Base-by-base conservation (phyloP, 352 stramenopile species). In the Globisporangium emineosum region DNA sequence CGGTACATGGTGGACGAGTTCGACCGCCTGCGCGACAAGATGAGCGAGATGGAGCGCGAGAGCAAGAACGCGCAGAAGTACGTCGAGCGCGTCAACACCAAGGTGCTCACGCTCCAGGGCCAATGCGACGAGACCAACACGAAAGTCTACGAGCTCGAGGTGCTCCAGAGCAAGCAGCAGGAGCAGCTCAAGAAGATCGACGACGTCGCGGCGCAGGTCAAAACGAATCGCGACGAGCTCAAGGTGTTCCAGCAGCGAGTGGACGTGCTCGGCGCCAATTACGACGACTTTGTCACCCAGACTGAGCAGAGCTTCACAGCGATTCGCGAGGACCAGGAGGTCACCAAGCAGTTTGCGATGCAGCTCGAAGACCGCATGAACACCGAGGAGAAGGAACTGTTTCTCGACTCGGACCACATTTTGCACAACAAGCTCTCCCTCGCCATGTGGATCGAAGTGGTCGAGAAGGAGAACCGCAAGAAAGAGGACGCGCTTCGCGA, bases 321-420 rank as follows among this genome's bases (percentile, higher is more conserved):
- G 15, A 72, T 94, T 19, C 80, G 75, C 6, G 71, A 89, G 30
- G 79, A 91, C 9, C 79, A 93, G 32, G 82, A 90, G 50, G 66
- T 90, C 49, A 92, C 83, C 37, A 91, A 92, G 56, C 78, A 91
- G 62, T 91, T 92, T 43, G 79, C 82, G n/a, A 78, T 92, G 69
- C 79, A 90, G 69, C 79, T 94, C n/a, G 82, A 94, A 47, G 81
- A 91, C 42, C 85, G 86, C 60, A 84, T 93, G 51, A 90, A 94
- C 51, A 77, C 86, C 23, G 86, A 93, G 56, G 82, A 92, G 61
- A 89, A 93, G 63, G 86, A 92, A 54, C 54, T 93, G 9, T 90
- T 92, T 63, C 56, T 94, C 19, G 80, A 87, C 59, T 88, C 86
- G 64, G 82, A 94, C 62, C 80, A 91, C 49, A 91, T 94, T 32